Percentiles rank a stretch among this genome's conserved stretches.
These are phyloP conservation scores for Hortaea sp. DNA, from an alignment of 2,329 filamentous ascomycete species.

Conservation along the genomic window DNA sequence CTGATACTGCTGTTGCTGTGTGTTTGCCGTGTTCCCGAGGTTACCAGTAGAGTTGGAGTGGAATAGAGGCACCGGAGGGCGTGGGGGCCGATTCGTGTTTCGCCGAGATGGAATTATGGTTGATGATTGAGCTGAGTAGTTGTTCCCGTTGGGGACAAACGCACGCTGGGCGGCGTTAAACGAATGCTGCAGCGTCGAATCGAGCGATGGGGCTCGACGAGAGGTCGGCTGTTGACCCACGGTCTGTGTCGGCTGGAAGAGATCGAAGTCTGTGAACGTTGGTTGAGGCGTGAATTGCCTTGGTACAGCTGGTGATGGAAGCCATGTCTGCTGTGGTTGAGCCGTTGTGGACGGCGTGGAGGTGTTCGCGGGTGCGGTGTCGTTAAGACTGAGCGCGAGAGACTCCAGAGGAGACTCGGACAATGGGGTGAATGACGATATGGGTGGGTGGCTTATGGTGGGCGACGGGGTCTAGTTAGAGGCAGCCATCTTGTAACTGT, in stretches of 20 bases:
- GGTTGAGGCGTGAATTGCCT: slow-evolving; percentile 41
- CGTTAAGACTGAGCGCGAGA: slow-evolving; percentile 16
- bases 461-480: slow-evolving; percentile 20
- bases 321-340: slow-evolving; percentile 66
- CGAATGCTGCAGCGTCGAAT: slow-evolving; percentile 45
- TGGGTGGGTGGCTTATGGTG: slow-evolving; percentile 19
- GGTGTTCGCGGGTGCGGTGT: slow-evolving; percentile 51
- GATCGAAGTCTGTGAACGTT: slow-evolving; percentile 58
- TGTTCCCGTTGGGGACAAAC: slow-evolving; percentile 45
- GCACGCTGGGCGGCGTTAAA: slow-evolving; percentile 43
- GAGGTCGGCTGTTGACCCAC: slow-evolving; percentile 29
- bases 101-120: slow-evolving; percentile 13
- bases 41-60: slow-evolving; percentile 33
- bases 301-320: slow-evolving; percentile 50
- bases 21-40: slow-evolving; percentile 11
- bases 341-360: slow-evolving; percentile 73
- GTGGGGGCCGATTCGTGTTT: slow-evolving; percentile 11
- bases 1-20: slow-evolving; percentile 37
- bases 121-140: slow-evolving; percentile 7
- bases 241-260: slow-evolving; percentile 50
- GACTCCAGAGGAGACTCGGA: slow-evolving; percentile 27
- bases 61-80: slow-evolving; percentile 66
- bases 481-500: slow-evolving; percentile 25
- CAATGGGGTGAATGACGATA: slow-evolving; percentile 12
- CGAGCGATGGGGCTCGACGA: slow-evolving; percentile 42